Evolutionary conservation across 2,329 filamentous ascomycete species (phyloP), one percentile per base, ranked within the genome.

Genomic region (Colletotrichum tofieldiae): DNA sequence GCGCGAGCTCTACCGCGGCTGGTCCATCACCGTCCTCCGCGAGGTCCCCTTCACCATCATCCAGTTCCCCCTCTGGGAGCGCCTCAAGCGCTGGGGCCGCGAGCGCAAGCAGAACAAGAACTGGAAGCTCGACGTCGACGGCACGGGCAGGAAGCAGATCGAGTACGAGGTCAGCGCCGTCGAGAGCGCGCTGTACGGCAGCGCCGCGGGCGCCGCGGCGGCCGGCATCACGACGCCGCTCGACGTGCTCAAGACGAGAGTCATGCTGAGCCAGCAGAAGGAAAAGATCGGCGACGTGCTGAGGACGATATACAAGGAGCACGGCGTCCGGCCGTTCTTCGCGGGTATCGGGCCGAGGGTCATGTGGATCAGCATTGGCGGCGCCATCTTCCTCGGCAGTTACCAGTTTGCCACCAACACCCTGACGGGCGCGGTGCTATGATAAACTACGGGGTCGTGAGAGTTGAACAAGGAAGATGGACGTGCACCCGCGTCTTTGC

Each of bases 21-120:
- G 95, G 89, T 90, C 91, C 23, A 95, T 98, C 77, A 99, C 96
- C 1, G 92, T 99, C 64, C 93, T 98, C 84, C 91, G 96, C 71
- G 96, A 99, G 86, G 95, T 99, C 73, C 96, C 96, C 5, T 99
- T 99, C 79, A 98, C 97, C 3, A 92, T 98, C 12, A 93, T 99
- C 74, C 96, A 99, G 83, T 99, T 99, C 81, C 96, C 96, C 56
- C 88, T 99, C 74, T 99, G 96, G 96, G 96, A 99, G 84, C 91
- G 89, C 5, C 89, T 98, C 88, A 98, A 98, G 87, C 86, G 87
- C 52, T 94, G 90, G 88, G 87, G 91, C 7, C 82, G 87, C 54
- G 77, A 84, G 51, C 81, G 85, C 59, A 73, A 67, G 61, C 71
- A 71, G 55, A 59, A 49, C 49, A 60, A 65, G 39, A 64, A 69